Percentiles rank a stretch among this genome's conserved stretches.
Conservation (phyloP, 148 eudicot genomes). For the Silene conica region DNA sequence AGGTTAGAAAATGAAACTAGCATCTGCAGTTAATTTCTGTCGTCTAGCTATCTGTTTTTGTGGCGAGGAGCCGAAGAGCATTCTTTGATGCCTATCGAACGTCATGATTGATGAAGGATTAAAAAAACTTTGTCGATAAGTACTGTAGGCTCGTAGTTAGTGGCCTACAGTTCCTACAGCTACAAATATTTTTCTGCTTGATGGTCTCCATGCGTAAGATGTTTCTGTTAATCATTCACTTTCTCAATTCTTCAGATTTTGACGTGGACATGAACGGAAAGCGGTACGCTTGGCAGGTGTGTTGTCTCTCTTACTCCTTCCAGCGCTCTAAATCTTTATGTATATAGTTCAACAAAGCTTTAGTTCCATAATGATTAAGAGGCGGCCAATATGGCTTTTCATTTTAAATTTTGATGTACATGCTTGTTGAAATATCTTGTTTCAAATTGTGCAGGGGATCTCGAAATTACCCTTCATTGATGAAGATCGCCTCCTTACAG, state of each 20-base stretch:
- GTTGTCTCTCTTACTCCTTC: conserved; percentile 2
- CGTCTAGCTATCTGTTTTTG: neutral
- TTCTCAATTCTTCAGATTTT: conserved; percentile 51
- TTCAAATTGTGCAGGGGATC: conserved; percentile 50
- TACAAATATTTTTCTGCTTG: neutral
- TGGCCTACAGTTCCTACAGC: neutral
- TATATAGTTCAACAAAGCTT: neutral
- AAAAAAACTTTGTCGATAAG: neutral
- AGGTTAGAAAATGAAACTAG: neutral
- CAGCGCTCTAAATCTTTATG: neutral
- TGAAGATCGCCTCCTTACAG: conserved; percentile 80
- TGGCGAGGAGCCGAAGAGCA: neutral
- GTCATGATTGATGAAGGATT: neutral
- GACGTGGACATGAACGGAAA: conserved; percentile 98
- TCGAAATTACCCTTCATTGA: conserved; percentile 93
- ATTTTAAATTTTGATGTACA: neutral
- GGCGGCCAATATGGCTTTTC: too few relatives aligned
- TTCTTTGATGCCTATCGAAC: neutral
- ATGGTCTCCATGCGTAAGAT: neutral
- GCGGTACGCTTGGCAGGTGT: conserved; percentile 92
- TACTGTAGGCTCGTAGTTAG: neutral
- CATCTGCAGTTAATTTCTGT: neutral
- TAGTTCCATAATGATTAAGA: neutral
- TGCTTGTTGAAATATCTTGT: conserved; percentile 9
- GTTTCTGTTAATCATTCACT: conserved; percentile 2